These are phyloP conservation scores for Lignosus rhinocerotis DNA, from an alignment of 1,284 basidiomycete genomes.

Conservation along the genomic window DNA sequence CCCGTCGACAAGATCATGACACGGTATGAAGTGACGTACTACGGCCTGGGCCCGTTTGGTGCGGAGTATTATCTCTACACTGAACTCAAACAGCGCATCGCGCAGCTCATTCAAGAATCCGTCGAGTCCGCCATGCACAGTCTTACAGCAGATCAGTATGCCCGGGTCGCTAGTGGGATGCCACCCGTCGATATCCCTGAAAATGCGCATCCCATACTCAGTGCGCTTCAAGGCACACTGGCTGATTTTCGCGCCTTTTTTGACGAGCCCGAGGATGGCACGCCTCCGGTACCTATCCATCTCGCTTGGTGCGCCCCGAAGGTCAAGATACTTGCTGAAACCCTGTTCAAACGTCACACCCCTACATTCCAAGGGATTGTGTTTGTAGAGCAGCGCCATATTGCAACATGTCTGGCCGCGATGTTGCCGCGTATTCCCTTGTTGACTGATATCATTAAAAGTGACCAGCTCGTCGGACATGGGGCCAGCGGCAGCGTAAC, in stretches of 20 bases:
- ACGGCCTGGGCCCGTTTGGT: conserved; percentile 52
- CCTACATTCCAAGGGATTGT: conserved; percentile 75
- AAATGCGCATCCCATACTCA: conserved; percentile 38
- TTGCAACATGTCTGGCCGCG: conserved; percentile 68
- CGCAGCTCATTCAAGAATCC: conserved; percentile 37
- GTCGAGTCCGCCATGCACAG: conserved; percentile 27
- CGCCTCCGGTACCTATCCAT: conserved; percentile 41
- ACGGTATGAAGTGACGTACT: conserved; percentile 59
- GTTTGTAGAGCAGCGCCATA: conserved; percentile 81
- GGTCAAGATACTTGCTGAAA: conserved; percentile 57
- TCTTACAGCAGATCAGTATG: conserved; percentile 18
- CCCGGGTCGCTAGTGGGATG: conserved; percentile 3
- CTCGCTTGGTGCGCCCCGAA: conserved; percentile 74
- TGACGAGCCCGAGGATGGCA: conserved; percentile 30
- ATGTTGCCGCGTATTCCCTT: conserved; percentile 61
- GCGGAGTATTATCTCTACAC: conserved; percentile 62
- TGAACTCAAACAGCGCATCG: conserved; percentile 54
- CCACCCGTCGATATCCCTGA: conserved; percentile 15
- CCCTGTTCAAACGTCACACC: conserved; percentile 56
- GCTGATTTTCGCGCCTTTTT: conserved; percentile 54
- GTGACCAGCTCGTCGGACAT: conserved; percentile 72
- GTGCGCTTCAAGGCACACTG: conserved; percentile 51
- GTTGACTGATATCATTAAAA: conserved; percentile 55
- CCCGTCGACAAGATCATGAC: conserved; percentile 56
- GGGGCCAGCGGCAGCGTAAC: conserved; percentile 41